These are phyloP conservation scores for Thermomyces lanuginosus DNA, from an alignment of 2,329 filamentous ascomycete genomes.

Conservation along the genomic window DNA sequence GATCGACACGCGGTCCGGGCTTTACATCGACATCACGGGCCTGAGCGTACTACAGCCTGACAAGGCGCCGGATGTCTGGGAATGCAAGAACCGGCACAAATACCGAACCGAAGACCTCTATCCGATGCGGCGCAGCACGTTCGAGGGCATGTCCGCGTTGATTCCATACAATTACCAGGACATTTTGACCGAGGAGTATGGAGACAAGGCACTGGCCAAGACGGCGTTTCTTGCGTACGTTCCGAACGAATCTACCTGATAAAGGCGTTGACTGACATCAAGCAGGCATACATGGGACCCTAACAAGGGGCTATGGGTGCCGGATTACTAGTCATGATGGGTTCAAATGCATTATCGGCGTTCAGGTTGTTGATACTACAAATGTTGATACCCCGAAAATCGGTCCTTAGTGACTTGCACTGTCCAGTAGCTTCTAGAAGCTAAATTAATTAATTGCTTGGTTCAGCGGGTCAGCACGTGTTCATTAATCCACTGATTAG, in stretches of 20 bases:
- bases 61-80: conserved; percentile 48
- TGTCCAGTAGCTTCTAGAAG: too few relatives aligned
- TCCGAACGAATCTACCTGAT: too few relatives aligned
- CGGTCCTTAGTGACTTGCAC: too few relatives aligned
- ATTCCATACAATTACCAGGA: conserved; percentile 40
- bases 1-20: conserved; percentile 59
- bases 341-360: too few relatives aligned
- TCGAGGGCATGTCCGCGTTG: conserved; percentile 54
- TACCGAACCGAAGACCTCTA: conserved; percentile 58
- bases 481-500: too few relatives aligned
- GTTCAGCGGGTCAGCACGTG: too few relatives aligned
- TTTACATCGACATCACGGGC: conserved; percentile 73
- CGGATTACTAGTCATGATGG: too few relatives aligned
- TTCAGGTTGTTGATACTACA: too few relatives aligned
- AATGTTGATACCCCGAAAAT: too few relatives aligned
- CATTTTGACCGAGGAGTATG: conserved; percentile 26
- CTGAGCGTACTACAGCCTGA: conserved; percentile 50
- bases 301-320: conserved; percentile 6
- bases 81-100: conserved; percentile 64
- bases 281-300: conserved; percentile 24
- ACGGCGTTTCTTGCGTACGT: conserved; percentile 24
- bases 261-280: conserved; percentile 6
- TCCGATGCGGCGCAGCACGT: conserved; percentile 56
- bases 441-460: too few relatives aligned
- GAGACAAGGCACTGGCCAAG: conserved; percentile 17